Evolutionary conservation across 805 yeast species (phyloP).

Genomic region (Lachancea quebecensis): DNA sequence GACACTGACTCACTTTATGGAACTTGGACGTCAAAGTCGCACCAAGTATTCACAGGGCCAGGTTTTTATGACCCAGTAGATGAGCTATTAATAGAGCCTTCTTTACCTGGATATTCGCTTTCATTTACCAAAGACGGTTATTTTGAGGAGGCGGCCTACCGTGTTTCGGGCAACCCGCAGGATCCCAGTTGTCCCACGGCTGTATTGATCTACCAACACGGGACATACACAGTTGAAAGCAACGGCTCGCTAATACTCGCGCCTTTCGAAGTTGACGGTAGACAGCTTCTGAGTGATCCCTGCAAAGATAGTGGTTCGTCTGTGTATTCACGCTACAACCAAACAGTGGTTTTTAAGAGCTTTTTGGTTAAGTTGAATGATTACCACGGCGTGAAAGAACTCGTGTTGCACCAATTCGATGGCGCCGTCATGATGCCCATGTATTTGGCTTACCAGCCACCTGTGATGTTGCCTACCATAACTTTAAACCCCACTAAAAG

Average conservation of each 20-base stretch:
- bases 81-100: constrained; percentile 90
- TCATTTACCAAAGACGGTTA: constrained; percentile 90
- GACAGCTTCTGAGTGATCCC: constrained; percentile 85
- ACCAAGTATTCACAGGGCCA: constrained; percentile 94
- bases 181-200: constrained; percentile 83
- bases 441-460: constrained; percentile 87
- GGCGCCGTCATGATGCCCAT: constrained; percentile 81
- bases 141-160: constrained; percentile 85
- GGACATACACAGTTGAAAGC: constrained; percentile 53
- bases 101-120: constrained; percentile 87
- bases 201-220: constrained; percentile 81
- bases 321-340: constrained; percentile 64
- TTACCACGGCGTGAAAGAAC: constrained; percentile 77
- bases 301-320: constrained; percentile 61
- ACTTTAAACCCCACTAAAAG: constrained; percentile 81
- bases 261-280: constrained; percentile 84
- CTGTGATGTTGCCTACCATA: constrained; percentile 89
- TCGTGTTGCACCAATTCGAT: constrained; percentile 68
- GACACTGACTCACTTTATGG: constrained; percentile 48
- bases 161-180: constrained; percentile 60
- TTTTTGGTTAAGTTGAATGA: constrained; percentile 59
- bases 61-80: constrained; percentile 94
- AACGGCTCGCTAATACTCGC: constrained; percentile 65
- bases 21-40: constrained; percentile 93
- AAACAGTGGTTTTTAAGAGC: constrained; percentile 50